These are phyloP conservation scores for Colletotrichum sp. DNA, from an alignment of 2,329 filamentous ascomycete genomes.

Conservation along the genomic window DNA sequence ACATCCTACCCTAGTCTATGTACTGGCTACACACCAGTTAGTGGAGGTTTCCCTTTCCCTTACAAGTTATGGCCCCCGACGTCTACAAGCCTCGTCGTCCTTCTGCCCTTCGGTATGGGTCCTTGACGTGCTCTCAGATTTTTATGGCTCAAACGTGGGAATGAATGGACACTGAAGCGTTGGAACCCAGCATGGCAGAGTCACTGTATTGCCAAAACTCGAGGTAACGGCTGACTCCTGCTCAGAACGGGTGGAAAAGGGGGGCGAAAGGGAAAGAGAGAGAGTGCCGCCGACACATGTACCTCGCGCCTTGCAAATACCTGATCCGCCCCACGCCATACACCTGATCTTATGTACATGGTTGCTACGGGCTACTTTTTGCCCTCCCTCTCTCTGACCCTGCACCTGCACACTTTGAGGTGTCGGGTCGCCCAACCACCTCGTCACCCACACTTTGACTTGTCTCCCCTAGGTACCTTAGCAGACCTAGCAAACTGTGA, in stretches of 20 bases:
- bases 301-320: neutral
- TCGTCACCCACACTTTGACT: neutral
- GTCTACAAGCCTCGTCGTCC: neutral
- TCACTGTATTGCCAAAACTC: neutral
- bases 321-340: neutral
- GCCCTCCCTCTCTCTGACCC: neutral
- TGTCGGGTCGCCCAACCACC: neutral
- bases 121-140: neutral
- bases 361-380: neutral
- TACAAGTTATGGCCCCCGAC: neutral
- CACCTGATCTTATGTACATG: neutral
- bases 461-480: neutral
- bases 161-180: neutral
- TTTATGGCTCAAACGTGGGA: neutral
- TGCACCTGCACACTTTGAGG: neutral
- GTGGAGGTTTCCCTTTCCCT: neutral
- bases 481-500: neutral
- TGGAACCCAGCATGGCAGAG: neutral
- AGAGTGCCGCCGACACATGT: neutral
- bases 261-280: neutral
- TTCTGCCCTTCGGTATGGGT: neutral
- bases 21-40: neutral
- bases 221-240: neutral
- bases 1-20: neutral
- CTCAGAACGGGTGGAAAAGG: neutral